Evolutionary conservation across 495 filamentous ascomycete genomes (phyloP), one percentile per base, ranked within the genome.

Genomic region (Aspergillus wentii): DNA sequence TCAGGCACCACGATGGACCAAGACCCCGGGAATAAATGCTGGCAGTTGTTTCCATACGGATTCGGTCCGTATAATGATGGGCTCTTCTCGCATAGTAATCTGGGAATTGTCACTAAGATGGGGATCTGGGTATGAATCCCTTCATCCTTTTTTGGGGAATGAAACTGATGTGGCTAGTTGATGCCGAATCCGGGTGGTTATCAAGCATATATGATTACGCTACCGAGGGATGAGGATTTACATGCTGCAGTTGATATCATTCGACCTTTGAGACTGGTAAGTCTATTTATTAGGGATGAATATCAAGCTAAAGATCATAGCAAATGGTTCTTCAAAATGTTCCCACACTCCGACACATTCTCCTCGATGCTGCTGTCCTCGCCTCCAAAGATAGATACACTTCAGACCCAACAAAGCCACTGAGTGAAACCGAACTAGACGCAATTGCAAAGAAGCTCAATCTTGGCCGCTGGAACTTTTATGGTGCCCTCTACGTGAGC

Each of bases 81-180:
- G 35, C 59, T 81, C 30, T 81, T 81, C 54, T 68, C 68, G 1
- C 77, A 80, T 44, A 68, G 61, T 37, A 76, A 72, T 46, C 63
- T 72, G 35, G 77, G 75, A 26, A 78, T 81, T 29, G 72, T 81
- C 9, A 71, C 64, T 1, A 78, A 80, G 50, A 76, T 81, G 72
- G 75, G 75, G 14, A 64, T 81, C 21, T 29, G 35, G 35, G 42
- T 64, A 25, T 25, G 22, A 25, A 6, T 25, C 22, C 22, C 22
- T 25, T n/a, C n/a, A n/a, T n/a, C n/a, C n/a, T n/a, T n/a, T n/a
- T n/a, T n/a, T n/a, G n/a, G n/a, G n/a, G n/a, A n/a, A n/a, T n/a
- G n/a, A n/a, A n/a, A n/a, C n/a, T n/a, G n/a, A n/a, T n/a, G n/a
- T 6, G 10, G 22, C 5, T 25, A 63, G 44, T 49, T 76, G 30